A percentile compares a stretch with the other conserved stretches of the same genome.
phyloP scores from a whole-genome alignment of 768 basidiomycete species.

The Rhodosporidiobolus sp. region DNA sequence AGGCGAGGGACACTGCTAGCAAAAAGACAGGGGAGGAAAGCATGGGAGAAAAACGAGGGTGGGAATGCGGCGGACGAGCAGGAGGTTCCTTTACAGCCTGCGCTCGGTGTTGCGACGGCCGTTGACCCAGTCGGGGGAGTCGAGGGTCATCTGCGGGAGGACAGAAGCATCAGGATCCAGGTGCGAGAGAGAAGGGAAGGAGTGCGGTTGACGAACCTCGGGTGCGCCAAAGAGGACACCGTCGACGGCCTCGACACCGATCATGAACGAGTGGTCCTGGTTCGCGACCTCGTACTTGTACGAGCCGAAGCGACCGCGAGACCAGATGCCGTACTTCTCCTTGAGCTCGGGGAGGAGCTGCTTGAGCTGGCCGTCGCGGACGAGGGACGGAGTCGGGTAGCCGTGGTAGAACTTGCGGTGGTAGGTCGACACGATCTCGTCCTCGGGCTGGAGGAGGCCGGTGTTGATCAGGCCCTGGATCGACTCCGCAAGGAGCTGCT shows the following conservation, averaged over 20 bases:
- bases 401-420: conserved; percentile 48
- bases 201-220: conserved; percentile 3
- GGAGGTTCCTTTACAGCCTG: conserved; percentile 9
- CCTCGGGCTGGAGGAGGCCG: conserved; percentile 45
- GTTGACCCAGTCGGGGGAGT: conserved; percentile 42
- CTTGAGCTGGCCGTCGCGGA: conserved; percentile 48
- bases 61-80: background rate
- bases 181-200: background rate
- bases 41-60: background rate
- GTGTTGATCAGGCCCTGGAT: conserved; percentile 49
- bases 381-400: conserved; percentile 50
- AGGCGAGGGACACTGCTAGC: too few species aligned
- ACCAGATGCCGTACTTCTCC: conserved; percentile 48
- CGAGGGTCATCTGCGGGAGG: conserved; percentile 19
- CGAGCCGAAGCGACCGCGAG: conserved; percentile 47
- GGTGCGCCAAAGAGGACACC: conserved; percentile 41
- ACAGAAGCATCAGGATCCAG: too few species aligned
- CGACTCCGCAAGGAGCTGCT: conserved; percentile 47
- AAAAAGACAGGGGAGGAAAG: background rate
- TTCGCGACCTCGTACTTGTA: conserved; percentile 45
- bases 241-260: conserved; percentile 51
- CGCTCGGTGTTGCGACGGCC: conserved; percentile 46
- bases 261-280: conserved; percentile 36
- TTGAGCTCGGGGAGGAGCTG: conserved; percentile 48
- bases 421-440: conserved; percentile 51